A percentile compares a stretch with the other conserved stretches of the same genome.
Conservation (phyloP, 1,139 yeast genomes). For the Hanseniaspora uvarum region DNA sequence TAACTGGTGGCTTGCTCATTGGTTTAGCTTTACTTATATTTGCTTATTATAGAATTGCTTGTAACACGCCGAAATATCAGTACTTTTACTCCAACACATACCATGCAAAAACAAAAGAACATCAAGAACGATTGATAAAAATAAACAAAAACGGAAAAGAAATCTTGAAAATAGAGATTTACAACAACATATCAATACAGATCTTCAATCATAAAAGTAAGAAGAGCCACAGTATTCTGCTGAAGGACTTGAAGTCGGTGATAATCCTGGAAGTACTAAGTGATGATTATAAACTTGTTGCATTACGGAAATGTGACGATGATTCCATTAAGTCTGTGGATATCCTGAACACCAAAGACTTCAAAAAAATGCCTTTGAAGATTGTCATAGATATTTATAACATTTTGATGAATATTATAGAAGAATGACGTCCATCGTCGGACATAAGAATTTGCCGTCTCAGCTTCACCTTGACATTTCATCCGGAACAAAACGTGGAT, state of each 20-base stretch:
- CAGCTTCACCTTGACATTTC: background rate
- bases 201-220: background rate
- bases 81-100: background rate
- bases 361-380: background rate
- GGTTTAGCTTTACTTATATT: background rate
- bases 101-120: background rate
- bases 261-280: background rate
- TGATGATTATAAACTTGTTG: background rate
- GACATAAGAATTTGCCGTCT: background rate
- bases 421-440: background rate
- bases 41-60: background rate
- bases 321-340: background rate
- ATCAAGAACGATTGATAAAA: background rate
- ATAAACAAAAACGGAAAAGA: background rate
- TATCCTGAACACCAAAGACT: background rate
- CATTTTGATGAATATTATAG: background rate
- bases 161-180: background rate
- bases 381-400: slow-evolving; percentile 8
- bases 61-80: background rate
- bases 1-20: background rate
- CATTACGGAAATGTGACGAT: background rate
- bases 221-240: background rate
- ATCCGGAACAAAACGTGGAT: background rate
- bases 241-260: background rate
- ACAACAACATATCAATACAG: slow-evolving; percentile 1